phyloP scores from a whole-genome alignment of 2,329 filamentous ascomycete genomes.

The Penicillium verrucosum region DNA sequence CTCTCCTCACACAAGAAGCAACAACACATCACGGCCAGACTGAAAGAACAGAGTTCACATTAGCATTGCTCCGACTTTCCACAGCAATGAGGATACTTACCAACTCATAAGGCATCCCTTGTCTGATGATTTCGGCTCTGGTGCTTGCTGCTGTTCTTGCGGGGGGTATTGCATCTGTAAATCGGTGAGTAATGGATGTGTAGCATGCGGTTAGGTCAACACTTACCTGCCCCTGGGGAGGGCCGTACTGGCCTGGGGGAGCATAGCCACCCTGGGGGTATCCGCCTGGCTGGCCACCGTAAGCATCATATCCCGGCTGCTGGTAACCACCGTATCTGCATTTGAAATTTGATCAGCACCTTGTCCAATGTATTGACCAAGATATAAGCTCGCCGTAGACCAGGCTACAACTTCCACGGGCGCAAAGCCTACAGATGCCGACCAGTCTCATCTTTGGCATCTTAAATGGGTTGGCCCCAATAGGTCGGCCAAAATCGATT shows the following conservation, averaged over 20 bases:
- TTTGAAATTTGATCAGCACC: background rate
- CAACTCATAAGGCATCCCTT: slow-evolving; percentile 50
- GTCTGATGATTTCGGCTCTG: slow-evolving; percentile 28
- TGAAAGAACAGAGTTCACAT: slow-evolving; percentile 19
- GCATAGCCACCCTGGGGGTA: background rate
- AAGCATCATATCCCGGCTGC: too few relatives aligned
- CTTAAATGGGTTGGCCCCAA: too few relatives aligned
- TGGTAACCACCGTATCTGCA: slow-evolving; percentile 19
- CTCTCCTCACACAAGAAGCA: slow-evolving; percentile 63
- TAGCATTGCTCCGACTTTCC: slow-evolving; percentile 2
- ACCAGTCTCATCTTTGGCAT: too few relatives aligned
- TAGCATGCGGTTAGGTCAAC: background rate
- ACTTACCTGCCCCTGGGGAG: background rate
- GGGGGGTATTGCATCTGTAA: background rate
- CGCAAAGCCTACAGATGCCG: background rate
- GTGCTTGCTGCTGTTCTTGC: too few relatives aligned
- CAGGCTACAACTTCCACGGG: background rate
- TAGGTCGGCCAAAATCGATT: too few relatives aligned
- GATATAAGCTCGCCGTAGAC: background rate
- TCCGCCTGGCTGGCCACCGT: too few relatives aligned
- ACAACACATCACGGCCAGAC: slow-evolving; percentile 58
- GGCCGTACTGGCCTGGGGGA: slow-evolving; percentile 26
- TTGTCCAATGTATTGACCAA: background rate
- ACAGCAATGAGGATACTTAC: slow-evolving; percentile 32
- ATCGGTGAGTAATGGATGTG: background rate